Base-by-base conservation (phyloP, 2,329 filamentous ascomycete species). In the Ophidiomyces ophidiicola region DNA sequence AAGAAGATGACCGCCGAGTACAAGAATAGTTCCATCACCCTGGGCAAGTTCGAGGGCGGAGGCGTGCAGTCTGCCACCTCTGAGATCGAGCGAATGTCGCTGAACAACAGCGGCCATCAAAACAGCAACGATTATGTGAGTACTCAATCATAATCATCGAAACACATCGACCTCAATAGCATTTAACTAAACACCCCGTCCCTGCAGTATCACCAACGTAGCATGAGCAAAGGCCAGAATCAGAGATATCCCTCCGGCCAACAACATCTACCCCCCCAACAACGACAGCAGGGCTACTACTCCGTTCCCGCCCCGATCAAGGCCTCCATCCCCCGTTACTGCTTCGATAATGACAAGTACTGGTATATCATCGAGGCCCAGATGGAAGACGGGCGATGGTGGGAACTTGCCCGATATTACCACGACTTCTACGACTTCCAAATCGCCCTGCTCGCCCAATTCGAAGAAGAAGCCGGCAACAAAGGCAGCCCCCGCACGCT, bases 371-470 rank as follows among this genome's bases (percentile, higher is more conserved):
- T 98, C 43, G 87, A 94, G 59, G 85, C 83, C 17, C 73, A 80
- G 52, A 75, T 96, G 60, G 85, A 94, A 54, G 87, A 96, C 56
- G 87, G 86, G 33, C 74, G 83, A 32, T 80, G 83, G 55, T 96
- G 87, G 86, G 87, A 94, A 57, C 67, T 98, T 35, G 88, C 85
- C 26, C 78, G 90, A 46, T 90, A 93, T 55, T 98, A 98, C 55
- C 86, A 96, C 59, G 90, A 96, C 64, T 98, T 98, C 57, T 98
- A 96, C 63, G 90, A 96, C 60, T 88, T 96, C 59, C 90, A 98
- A 59, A 96, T 96, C 55, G 84, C 86, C 21, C 76, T 98, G 6
- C 74, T 98, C 34, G 88, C 86, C 31, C 84, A 75, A 32, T 96
- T 94, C 54, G 88, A 90, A 15, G 78, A 82, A 24, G 90, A 96